phyloP scores from a whole-genome alignment of 495 filamentous ascomycete genomes.

The Hypoxylon subgilvum region DNA sequence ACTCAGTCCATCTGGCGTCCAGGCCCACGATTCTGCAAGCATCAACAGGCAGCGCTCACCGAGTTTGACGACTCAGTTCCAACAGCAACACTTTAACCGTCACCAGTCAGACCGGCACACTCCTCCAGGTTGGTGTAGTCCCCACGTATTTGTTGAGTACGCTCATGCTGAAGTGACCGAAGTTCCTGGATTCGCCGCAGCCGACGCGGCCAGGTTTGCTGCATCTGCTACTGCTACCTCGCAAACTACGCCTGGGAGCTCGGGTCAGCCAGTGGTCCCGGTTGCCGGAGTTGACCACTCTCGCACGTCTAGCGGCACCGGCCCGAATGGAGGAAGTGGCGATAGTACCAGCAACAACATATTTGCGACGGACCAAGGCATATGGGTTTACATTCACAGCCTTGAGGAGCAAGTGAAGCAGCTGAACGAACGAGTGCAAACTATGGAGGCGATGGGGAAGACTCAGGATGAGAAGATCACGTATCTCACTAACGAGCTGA shows the following conservation, averaged over 20 bases:
- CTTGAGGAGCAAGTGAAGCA: conserved; percentile 56
- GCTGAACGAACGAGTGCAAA: conserved; percentile 45
- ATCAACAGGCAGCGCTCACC: conserved; percentile 71
- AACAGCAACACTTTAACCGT: conserved; percentile 69
- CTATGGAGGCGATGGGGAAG: conserved; percentile 50
- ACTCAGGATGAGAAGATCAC: conserved; percentile 48
- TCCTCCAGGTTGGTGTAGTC: conserved; percentile 46
- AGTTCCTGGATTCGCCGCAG: conserved; percentile 53
- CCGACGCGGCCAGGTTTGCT: conserved; percentile 54
- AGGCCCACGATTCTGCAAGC: conserved; percentile 58
- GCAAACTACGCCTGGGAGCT: conserved; percentile 30
- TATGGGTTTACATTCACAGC: conserved; percentile 59
- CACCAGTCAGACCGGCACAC: conserved; percentile 51
- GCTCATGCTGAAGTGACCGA: conserved; percentile 36
- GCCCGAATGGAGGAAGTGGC: conserved; percentile 39
- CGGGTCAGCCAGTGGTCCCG: conserved; percentile 22
- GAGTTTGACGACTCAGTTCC: conserved; percentile 66
- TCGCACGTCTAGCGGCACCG: conserved; percentile 36
- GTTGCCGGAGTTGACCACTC: conserved; percentile 22
- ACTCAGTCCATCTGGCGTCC: conserved; percentile 73
- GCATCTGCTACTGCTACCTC: conserved; percentile 43
- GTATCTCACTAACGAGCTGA: conserved; percentile 46
- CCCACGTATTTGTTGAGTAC: conserved; percentile 23
- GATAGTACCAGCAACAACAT: conserved; percentile 52
- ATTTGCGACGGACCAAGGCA: conserved; percentile 50